phyloP scores from a whole-genome alignment of 805 yeast species.

The Saccharomycopsis guyanensis region DNA sequence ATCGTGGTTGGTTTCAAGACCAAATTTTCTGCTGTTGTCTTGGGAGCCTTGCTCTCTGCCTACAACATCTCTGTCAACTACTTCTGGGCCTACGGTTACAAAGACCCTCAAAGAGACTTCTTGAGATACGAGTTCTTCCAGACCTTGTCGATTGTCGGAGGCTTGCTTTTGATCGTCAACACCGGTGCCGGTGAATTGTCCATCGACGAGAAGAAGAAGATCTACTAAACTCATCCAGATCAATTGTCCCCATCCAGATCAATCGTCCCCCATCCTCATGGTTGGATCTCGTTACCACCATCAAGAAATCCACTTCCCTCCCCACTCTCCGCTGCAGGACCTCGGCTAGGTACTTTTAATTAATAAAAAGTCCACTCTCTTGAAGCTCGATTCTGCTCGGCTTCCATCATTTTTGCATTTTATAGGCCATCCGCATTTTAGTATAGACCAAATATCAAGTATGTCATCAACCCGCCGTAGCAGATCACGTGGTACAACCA shows the following conservation, averaged over 20 bases:
- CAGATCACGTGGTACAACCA: too few species aligned
- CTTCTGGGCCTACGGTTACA: slow-evolving; percentile 73
- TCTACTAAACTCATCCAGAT: slow-evolving; percentile 55
- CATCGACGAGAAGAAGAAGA: slow-evolving; percentile 91
- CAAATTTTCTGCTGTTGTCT: slow-evolving; percentile 68
- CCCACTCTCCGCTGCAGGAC: neutral
- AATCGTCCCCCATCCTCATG: too few species aligned
- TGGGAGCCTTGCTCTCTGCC: slow-evolving; percentile 60
- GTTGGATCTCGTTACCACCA: too few species aligned
- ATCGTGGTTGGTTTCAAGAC: slow-evolving; percentile 92
- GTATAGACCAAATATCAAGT: too few species aligned
- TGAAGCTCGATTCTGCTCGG: too few species aligned
- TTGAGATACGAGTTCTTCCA: slow-evolving; percentile 91
- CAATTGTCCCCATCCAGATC: too few species aligned
- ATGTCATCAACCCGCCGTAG: too few species aligned
- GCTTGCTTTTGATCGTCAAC: slow-evolving; percentile 79
- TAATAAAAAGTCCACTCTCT: too few species aligned
- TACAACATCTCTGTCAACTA: slow-evolving; percentile 78
- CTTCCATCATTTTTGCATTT: too few species aligned
- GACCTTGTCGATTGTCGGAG: slow-evolving; percentile 91
- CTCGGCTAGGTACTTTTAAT: neutral
- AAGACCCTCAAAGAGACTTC: slow-evolving; percentile 77
- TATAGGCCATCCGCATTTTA: too few species aligned
- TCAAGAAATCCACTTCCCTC: too few species aligned
- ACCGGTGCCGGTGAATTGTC: slow-evolving; percentile 96